Conservation (phyloP, 352 stramenopile species). For the Phytophthora europaea region DNA sequence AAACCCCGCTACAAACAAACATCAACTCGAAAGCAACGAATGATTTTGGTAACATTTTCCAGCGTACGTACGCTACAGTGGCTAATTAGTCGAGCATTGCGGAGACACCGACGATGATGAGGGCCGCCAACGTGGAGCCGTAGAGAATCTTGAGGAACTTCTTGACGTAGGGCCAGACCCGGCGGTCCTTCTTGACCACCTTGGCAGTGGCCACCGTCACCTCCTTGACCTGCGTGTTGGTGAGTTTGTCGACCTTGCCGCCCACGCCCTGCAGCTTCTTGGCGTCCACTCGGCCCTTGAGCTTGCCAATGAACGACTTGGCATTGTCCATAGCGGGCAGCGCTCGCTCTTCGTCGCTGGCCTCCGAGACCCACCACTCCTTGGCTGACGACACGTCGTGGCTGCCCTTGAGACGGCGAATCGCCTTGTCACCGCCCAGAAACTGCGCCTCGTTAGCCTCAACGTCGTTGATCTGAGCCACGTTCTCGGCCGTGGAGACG, state of each 20-base stretch:
- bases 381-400: constrained; percentile 1
- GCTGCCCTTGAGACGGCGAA: constrained; percentile 4
- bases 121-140: constrained; percentile 3
- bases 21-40: no score
- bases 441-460: not conserved
- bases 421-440: not conserved
- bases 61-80: not conserved
- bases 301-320: not conserved
- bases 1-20: no score
- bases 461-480: not conserved
- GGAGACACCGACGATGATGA: constrained; percentile 16
- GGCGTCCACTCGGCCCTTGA: not conserved
- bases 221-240: constrained; percentile 1
- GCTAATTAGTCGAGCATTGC: not conserved
- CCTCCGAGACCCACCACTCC: constrained; percentile 16
- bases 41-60: not conserved
- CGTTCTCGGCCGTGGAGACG: constrained; percentile 11
- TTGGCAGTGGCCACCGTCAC: not conserved
- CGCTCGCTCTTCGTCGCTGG: not conserved
- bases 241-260: constrained; percentile 3
- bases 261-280: not conserved
- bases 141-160: constrained; percentile 17
- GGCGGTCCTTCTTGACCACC: constrained; percentile 26
- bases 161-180: constrained; percentile 12
- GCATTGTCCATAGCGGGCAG: not conserved